phyloP scores from a whole-genome alignment of 139 green algal genomes.

The Monoraphidium neglectum region DNA sequence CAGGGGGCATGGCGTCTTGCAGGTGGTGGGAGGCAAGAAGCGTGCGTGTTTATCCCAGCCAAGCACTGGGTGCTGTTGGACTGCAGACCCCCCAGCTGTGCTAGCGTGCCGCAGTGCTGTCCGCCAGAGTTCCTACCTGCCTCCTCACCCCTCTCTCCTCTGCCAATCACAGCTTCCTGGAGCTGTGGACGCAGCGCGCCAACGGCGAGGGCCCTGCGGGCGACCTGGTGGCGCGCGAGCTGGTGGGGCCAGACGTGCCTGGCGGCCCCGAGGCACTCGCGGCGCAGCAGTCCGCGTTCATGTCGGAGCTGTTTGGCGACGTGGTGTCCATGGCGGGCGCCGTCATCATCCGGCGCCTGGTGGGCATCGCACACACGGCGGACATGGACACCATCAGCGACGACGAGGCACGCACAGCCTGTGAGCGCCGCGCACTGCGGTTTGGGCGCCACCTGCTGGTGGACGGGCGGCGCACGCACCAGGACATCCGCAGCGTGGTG shows the following conservation, averaged over 20 bases:
- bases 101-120: no score
- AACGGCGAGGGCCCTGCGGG: constrained; percentile 26
- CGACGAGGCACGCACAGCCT: constrained; percentile 64
- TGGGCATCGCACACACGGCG: constrained; percentile 93
- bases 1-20: no score
- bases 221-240: constrained; percentile 41
- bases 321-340: constrained; percentile 60
- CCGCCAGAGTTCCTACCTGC: not conserved
- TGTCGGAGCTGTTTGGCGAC: constrained; percentile 78
- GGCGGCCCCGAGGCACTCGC: constrained; percentile 29
- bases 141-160: not conserved
- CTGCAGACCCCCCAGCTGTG: no score
- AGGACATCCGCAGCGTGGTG: constrained; percentile 4
- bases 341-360: constrained; percentile 83
- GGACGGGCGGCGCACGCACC: constrained; percentile 14
- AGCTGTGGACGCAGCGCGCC: constrained; percentile 63
- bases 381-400: constrained; percentile 92
- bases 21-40: no score
- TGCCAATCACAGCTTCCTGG: constrained; percentile 50
- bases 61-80: no score
- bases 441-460: constrained; percentile 74
- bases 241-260: constrained; percentile 45
- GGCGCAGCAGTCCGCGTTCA: constrained; percentile 71
- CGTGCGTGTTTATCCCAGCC: no score
- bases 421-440: constrained; percentile 78